phyloP scores from a whole-genome alignment of 73 alveolate genomes.

The Blepharisma stoltei region DNA sequence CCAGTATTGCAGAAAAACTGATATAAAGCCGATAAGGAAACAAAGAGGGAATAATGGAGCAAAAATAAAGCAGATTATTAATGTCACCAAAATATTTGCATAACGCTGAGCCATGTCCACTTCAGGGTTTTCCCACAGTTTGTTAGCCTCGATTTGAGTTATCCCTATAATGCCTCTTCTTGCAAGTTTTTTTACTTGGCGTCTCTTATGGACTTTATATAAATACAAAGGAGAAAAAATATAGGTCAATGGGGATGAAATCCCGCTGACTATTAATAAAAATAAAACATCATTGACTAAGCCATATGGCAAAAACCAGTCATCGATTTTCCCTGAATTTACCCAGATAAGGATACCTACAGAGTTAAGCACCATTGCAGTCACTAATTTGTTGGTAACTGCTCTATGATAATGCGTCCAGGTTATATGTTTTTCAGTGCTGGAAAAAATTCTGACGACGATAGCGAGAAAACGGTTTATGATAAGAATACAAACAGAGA shows the following conservation, averaged over 20 bases:
- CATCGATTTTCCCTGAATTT: slow-evolving; percentile 3
- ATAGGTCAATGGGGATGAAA: slow-evolving; percentile 46
- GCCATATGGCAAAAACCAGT: slow-evolving; percentile 52
- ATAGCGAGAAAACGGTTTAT: slow-evolving; percentile 36
- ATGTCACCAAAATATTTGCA: slow-evolving; percentile 43
- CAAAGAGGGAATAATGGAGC: slow-evolving; percentile 58
- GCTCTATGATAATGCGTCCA: slow-evolving; percentile 50
- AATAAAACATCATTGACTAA: slow-evolving; percentile 42
- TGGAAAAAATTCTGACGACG: slow-evolving; percentile 43
- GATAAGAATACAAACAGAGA: slow-evolving; percentile 15
- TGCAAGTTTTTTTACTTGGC: slow-evolving; percentile 31
- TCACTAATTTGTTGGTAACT: slow-evolving; percentile 45
- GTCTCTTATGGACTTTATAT: slow-evolving; percentile 32
- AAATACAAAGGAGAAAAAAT: slow-evolving; percentile 38
- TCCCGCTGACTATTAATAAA: slow-evolving; percentile 30
- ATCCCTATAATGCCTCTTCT: slow-evolving; percentile 15
- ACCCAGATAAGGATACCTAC: slow-evolving; percentile 50
- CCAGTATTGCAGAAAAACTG: slow-evolving; percentile 55
- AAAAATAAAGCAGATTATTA: slow-evolving; percentile 45
- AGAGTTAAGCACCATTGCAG: slow-evolving; percentile 43
- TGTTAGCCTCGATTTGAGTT: slow-evolving; percentile 49
- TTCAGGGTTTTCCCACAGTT: slow-evolving; percentile 49
- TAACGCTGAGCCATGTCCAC: slow-evolving; percentile 57
- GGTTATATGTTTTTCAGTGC: slow-evolving; percentile 49
- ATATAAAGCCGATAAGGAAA: slow-evolving; percentile 42